These are phyloP conservation scores for Vishniacozyma victoriae DNA, from an alignment of 768 basidiomycete species.

Conservation along the genomic window DNA sequence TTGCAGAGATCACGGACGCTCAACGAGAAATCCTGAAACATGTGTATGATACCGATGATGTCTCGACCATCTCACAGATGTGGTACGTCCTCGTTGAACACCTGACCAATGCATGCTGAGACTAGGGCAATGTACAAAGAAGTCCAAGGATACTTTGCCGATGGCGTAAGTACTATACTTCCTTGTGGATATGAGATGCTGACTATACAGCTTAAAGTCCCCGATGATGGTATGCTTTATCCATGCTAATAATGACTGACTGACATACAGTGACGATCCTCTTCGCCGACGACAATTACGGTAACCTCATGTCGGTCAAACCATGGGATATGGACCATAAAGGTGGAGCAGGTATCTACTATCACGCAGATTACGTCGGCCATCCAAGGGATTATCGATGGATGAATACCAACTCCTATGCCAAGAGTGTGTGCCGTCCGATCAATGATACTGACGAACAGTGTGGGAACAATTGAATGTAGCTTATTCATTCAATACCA, in stretches of 20 bases:
- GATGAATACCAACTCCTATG: conserved; percentile 51
- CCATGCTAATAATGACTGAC: neutral
- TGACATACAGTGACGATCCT: conserved; percentile 13
- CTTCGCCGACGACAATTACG: conserved; percentile 65
- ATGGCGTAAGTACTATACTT: conserved; percentile 20
- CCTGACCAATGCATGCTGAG: no score
- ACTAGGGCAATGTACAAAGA: conserved; percentile 58
- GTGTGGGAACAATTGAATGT: conserved; percentile 66
- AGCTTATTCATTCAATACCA: conserved; percentile 58
- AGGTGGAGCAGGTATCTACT: conserved; percentile 66
- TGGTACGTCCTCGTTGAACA: no score
- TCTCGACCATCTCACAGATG: conserved; percentile 56
- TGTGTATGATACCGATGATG: conserved; percentile 51
- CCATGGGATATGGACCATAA: conserved; percentile 55
- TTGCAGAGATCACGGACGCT: conserved; percentile 56
- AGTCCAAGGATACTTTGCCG: conserved; percentile 59
- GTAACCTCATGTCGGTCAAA: conserved; percentile 63
- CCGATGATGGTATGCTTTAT: conserved; percentile 14
- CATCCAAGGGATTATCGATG: conserved; percentile 64
- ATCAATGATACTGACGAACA: conserved; percentile 30
- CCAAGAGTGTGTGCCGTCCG: conserved; percentile 18
- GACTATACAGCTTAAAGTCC: conserved; percentile 25
- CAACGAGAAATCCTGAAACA: conserved; percentile 59
- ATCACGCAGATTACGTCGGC: conserved; percentile 60
- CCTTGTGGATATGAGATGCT: conserved; percentile 2